A percentile compares a stretch with the other conserved stretches of the same genome.
These are phyloP conservation scores for Trichoderma polysporum DNA, from an alignment of 2,329 filamentous ascomycete species.

Conservation along the genomic window DNA sequence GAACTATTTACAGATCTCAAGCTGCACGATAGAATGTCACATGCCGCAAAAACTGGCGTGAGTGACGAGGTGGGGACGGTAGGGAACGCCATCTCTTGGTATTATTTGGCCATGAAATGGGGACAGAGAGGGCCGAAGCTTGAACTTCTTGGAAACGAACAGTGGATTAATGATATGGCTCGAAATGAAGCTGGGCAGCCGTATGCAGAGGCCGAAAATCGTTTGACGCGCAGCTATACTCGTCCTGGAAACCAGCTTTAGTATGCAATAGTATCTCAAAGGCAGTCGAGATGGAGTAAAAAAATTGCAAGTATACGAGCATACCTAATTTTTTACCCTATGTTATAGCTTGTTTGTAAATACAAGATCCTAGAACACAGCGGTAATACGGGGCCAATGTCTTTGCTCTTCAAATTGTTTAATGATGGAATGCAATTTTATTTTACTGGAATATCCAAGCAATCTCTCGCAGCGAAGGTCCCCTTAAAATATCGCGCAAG, in stretches of 20 bases:
- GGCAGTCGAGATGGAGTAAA: too few relatives aligned
- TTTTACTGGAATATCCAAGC: too few relatives aligned
- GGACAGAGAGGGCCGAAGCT: background rate
- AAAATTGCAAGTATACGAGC: too few relatives aligned
- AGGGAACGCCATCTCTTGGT: slow-evolving; percentile 73
- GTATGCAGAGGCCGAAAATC: slow-evolving; percentile 60
- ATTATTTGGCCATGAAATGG: slow-evolving; percentile 71
- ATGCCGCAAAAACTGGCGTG: slow-evolving; percentile 63
- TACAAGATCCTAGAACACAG: too few relatives aligned
- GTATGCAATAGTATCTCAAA: background rate
- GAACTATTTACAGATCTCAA: slow-evolving; percentile 64
- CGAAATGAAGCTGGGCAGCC: slow-evolving; percentile 54
- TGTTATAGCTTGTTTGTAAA: too few relatives aligned
- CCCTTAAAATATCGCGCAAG: background rate
- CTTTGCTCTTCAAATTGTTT: too few relatives aligned
- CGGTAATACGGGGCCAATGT: too few relatives aligned
- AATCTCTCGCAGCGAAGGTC: background rate
- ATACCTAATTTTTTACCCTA: too few relatives aligned
- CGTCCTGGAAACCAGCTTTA: background rate
- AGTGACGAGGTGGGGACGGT: slow-evolving; percentile 82
- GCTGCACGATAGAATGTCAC: slow-evolving; percentile 65
- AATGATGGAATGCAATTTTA: too few relatives aligned
- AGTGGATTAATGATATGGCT: slow-evolving; percentile 30
- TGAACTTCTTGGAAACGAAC: slow-evolving; percentile 4
- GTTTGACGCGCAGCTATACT: slow-evolving; percentile 38